These are phyloP conservation scores for Mycosarcoma maydis DNA, from an alignment of 1,284 basidiomycete genomes.

Conservation along the genomic window DNA sequence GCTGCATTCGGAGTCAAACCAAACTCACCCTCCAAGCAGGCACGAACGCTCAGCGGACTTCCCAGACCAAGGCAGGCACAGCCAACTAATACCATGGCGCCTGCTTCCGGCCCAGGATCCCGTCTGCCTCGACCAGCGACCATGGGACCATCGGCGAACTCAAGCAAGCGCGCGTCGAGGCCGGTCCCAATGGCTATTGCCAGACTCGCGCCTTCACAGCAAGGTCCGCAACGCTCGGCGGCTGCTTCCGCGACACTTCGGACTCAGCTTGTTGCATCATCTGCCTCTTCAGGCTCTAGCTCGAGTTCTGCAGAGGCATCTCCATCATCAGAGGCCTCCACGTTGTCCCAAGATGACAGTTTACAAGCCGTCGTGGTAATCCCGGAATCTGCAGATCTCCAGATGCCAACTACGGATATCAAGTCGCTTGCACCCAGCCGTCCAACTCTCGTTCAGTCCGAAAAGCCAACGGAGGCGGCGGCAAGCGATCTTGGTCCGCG, in stretches of 20 bases:
- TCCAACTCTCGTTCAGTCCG: not conserved
- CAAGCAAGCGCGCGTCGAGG: conserved; percentile 8
- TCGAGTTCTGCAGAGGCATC: not conserved
- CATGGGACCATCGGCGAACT: not conserved
- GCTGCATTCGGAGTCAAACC: conserved; percentile 12
- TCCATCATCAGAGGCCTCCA: conserved; percentile 1
- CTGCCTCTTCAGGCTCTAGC: not conserved
- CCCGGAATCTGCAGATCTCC: not conserved
- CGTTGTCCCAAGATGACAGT: not conserved
- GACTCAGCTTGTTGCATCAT: not conserved
- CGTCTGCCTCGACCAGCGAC: conserved; percentile 37
- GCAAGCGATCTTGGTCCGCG: not conserved
- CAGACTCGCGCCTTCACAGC: conserved; percentile 27
- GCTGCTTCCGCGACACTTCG: not conserved
- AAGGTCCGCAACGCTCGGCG: not conserved
- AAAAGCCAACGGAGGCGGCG: not conserved
- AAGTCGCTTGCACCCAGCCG: not conserved
- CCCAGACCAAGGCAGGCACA: conserved; percentile 22
- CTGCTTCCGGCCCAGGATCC: conserved; percentile 18
- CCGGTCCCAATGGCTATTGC: conserved; percentile 39
- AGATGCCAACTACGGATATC: not conserved
- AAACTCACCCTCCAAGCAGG: conserved; percentile 25
- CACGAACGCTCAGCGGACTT: conserved; percentile 24
- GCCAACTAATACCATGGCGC: not conserved
- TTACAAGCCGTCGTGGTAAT: not conserved